phyloP scores from a whole-genome alignment of 495 filamentous ascomycete species.

The Penicillium dipodomyicola region DNA sequence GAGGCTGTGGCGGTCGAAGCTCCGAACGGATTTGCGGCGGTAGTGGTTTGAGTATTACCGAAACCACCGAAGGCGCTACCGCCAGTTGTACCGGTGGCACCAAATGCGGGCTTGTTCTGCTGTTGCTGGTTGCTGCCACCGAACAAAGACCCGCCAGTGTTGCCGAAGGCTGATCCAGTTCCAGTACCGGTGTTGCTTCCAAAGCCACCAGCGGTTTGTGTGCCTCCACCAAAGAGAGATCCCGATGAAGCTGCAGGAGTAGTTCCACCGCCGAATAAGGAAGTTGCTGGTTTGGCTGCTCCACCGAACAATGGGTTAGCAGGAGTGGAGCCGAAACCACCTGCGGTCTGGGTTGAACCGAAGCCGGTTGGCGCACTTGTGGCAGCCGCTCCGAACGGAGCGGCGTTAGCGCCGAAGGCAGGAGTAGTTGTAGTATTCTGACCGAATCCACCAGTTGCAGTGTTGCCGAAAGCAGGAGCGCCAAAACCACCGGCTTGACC shows the following conservation, averaged over 20 bases:
- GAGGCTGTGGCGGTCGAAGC: conserved; percentile 29
- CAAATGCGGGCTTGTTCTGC: conserved; percentile 40
- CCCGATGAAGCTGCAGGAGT: conserved; percentile 27
- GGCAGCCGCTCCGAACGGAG: conserved; percentile 51
- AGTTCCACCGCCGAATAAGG: conserved; percentile 39
- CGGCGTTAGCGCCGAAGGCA: conserved; percentile 53
- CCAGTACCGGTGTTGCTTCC: conserved; percentile 28
- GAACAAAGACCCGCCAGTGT: conserved; percentile 46
- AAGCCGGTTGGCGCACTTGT: conserved; percentile 46
- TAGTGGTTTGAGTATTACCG: conserved; percentile 35
- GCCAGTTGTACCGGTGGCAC: conserved; percentile 36
- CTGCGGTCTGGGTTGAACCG: conserved; percentile 51
- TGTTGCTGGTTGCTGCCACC: conserved; percentile 46
- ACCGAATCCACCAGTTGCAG: conserved; percentile 41
- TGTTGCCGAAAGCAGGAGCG: conserved; percentile 39
- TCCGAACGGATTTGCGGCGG: conserved; percentile 37
- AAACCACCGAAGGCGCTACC: conserved; percentile 37
- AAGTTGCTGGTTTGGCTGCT: conserved; percentile 38
- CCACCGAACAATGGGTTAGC: conserved; percentile 43
- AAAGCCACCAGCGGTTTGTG: conserved; percentile 32
- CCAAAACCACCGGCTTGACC: conserved; percentile 86
- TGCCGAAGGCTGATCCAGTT: conserved; percentile 23
- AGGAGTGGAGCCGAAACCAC: conserved; percentile 55
- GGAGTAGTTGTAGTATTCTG: conserved; percentile 39
- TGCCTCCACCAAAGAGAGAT: conserved; percentile 20